A percentile compares a stretch with the other conserved stretches of the same genome.
These are phyloP conservation scores for Globisporangium yorkense DNA, from an alignment of 352 stramenopile genomes.

Conservation along the genomic window DNA sequence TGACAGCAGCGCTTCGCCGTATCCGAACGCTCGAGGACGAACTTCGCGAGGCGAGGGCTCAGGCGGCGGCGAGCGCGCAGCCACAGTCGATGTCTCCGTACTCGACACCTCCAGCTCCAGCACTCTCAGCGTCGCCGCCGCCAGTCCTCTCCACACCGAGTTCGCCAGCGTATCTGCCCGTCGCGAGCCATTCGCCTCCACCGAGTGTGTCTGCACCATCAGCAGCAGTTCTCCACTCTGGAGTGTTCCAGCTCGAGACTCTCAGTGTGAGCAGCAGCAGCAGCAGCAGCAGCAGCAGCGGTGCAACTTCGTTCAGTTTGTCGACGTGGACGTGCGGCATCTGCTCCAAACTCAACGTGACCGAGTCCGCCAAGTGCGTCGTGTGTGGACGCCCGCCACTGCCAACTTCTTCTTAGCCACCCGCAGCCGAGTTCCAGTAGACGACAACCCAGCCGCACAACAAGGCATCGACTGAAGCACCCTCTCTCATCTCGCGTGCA, in stretches of 20 bases:
- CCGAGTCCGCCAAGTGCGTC: slow-evolving; percentile 43
- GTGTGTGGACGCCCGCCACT: slow-evolving; percentile 64
- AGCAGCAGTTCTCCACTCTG: no score
- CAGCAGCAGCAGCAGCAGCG: not conserved
- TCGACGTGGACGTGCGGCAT: slow-evolving; percentile 58
- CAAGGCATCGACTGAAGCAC: not conserved
- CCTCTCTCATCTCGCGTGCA: no score
- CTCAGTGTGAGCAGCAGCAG: not conserved
- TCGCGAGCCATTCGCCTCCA: no score
- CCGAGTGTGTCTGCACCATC: no score
- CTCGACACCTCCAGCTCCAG: not conserved
- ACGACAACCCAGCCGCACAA: not conserved
- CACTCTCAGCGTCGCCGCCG: not conserved
- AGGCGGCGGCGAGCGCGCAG: not conserved
- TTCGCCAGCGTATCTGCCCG: no score
- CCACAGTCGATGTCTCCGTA: not conserved
- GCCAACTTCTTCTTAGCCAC: slow-evolving; percentile 7
- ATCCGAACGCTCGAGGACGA: slow-evolving; percentile 59
- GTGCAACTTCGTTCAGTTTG: not conserved
- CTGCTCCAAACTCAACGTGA: slow-evolving; percentile 63
- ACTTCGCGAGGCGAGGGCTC: slow-evolving; percentile 16
- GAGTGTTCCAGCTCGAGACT: not conserved
- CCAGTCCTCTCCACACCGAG: no score
- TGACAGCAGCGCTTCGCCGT: slow-evolving; percentile 39
- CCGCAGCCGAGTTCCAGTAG: not conserved